Conservation (phyloP, 2,329 filamentous ascomycete species). For the Colletotrichum cereale region DNA sequence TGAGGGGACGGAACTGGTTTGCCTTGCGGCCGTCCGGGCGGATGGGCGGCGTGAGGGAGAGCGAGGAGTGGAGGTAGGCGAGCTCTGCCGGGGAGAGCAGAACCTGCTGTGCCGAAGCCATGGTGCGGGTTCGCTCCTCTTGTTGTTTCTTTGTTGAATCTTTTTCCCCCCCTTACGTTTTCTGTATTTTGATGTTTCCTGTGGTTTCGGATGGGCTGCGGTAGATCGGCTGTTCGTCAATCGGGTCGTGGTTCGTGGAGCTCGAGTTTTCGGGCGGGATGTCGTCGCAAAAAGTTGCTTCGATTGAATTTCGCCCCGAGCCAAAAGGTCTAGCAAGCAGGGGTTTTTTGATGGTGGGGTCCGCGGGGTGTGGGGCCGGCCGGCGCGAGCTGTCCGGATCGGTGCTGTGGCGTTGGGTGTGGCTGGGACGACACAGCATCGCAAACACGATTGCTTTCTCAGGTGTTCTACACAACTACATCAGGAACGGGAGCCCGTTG, state of each 20-base stretch:
- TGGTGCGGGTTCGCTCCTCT: not conserved
- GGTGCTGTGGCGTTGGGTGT: conserved; percentile 16
- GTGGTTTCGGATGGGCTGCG: not conserved
- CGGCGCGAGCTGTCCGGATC: conserved; percentile 37
- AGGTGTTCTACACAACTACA: not conserved
- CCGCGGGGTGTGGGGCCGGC: conserved; percentile 39
- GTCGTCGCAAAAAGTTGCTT: conserved; percentile 37
- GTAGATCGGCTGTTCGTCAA: not conserved
- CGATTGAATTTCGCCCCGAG: conserved; percentile 26
- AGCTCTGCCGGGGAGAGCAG: conserved; percentile 96
- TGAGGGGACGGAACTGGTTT: conserved; percentile 89
- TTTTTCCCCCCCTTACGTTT: not conserved
- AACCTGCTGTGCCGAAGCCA: conserved; percentile 66
- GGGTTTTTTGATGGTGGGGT: conserved; percentile 38
- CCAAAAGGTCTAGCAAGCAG: conserved; percentile 22
- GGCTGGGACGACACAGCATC: conserved; percentile 5
- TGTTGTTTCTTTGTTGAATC: not conserved
- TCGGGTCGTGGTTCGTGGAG: not conserved
- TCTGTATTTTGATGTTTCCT: not conserved
- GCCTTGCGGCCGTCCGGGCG: conserved; percentile 87
- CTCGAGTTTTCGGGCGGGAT: conserved; percentile 9
- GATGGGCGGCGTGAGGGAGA: conserved; percentile 84
- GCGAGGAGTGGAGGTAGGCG: conserved; percentile 91
- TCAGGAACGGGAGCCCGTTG: not conserved
- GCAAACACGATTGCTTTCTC: not conserved